A percentile compares a stretch with the other conserved stretches of the same genome.
These are phyloP conservation scores for Capillidium rhysosporum DNA, from an alignment of 371 early-diverging fungal genomes.

Conservation along the genomic window DNA sequence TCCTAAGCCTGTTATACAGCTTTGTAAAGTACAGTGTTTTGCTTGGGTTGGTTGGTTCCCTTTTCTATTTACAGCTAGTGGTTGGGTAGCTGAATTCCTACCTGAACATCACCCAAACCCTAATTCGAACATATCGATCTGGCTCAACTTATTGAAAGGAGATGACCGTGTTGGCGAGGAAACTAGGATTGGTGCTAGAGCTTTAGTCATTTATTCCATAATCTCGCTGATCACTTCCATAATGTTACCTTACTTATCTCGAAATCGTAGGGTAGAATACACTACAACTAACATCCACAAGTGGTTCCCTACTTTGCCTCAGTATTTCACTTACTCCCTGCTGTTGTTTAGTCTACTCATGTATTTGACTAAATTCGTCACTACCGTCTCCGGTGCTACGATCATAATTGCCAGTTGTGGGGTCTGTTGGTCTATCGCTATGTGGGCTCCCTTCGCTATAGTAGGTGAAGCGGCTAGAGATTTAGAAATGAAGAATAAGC, in stretches of 20 bases:
- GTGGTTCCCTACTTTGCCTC: background rate
- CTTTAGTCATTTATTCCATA: constrained; percentile 57
- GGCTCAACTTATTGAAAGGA: no score
- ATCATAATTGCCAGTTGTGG: constrained; percentile 53
- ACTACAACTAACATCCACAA: background rate
- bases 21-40: constrained; percentile 80
- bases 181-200: constrained; percentile 66
- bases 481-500: background rate
- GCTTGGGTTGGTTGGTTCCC: constrained; percentile 95
- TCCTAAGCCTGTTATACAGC: constrained; percentile 43
- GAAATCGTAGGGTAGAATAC: constrained; percentile 7
- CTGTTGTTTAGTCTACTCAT: constrained; percentile 42
- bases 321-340: constrained; percentile 44
- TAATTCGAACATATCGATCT: no score
- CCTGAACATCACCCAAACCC: constrained; percentile 8
- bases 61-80: constrained; percentile 75
- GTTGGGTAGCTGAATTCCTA: constrained; percentile 51
- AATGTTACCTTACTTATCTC: constrained; percentile 34
- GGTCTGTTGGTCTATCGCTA: constrained; percentile 66
- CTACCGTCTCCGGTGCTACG: constrained; percentile 26
- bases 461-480: constrained; percentile 52
- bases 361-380: constrained; percentile 36
- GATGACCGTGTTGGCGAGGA: constrained; percentile 36
- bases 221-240: constrained; percentile 50
- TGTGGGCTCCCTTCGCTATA: constrained; percentile 87